Base-by-base conservation (phyloP, 164 flowering plant species). In the Dillenia turbinata region DNA sequence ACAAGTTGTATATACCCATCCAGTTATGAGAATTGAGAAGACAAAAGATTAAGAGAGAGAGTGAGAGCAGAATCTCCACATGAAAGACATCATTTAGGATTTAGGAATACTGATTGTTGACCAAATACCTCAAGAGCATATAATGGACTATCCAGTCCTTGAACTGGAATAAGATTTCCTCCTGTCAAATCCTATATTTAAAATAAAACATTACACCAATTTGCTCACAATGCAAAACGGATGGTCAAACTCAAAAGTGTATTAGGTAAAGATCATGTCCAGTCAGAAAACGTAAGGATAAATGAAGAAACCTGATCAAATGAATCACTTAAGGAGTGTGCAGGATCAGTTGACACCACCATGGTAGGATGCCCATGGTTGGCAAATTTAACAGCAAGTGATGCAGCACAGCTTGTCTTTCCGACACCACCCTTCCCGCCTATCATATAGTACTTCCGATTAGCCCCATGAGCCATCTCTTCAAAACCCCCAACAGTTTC, bases 391-490 rank as follows among this genome's bases (percentile, higher is more conserved):
- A 92, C 92, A 52, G 97, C 98, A 61, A 92, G 89, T 19, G 98
- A 86, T 53, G 98, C 98, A 62, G 98, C 97, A 74, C 97, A 93
- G 64, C 98, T 93, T 11, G 98, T 93, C 66, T 93, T 93, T 19
- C 98, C 99, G 44, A 92, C 99, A 53, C 99, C 99, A 54, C 97
- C 98, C 70, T 93, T 92, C 50, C 98, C 98, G 47, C 98, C 98
- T 33, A 93, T 66, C 93, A 93, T 73, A 78, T 85, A 93, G 72
- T 87, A 93, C 73, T 87, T 93, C 52, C 98, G 60, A 56, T 81
- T 69, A 4, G 84, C 81, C 22, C 85, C 88, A 44, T 83, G 66
- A 64, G 78, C 77, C 97, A 90, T 90, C 51, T 82, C 88, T 67
- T 88, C 90, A 73, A 90, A 92, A 67, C n/a, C n/a, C n/a, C n/a